A percentile compares a stretch with the other conserved stretches of the same genome.
Evolutionary conservation across 208 protist species (phyloP).

Genomic region (Wallacemonas sp.): DNA sequence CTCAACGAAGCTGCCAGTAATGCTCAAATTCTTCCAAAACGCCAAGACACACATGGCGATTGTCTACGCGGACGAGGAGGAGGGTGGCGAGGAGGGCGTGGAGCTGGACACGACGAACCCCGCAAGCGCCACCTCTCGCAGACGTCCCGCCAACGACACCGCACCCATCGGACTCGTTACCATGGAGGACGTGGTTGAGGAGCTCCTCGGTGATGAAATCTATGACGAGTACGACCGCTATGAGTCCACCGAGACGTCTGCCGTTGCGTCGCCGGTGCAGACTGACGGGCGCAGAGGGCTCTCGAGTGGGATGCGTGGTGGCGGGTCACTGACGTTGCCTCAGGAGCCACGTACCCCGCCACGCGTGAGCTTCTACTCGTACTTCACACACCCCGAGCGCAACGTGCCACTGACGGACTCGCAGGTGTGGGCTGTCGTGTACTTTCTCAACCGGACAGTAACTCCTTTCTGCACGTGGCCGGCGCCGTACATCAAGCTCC

Average conservation of each 20-base stretch:
- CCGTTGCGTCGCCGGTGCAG: neutral
- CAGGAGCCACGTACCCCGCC: constrained; percentile 53
- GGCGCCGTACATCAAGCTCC: constrained; percentile 72
- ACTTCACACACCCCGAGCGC: constrained; percentile 55
- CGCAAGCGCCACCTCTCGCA: constrained; percentile 14
- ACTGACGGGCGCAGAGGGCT: no score
- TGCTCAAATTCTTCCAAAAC: constrained; percentile 84
- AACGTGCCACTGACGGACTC: constrained; percentile 57
- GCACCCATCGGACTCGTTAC: constrained; percentile 72
- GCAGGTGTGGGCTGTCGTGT: constrained; percentile 86
- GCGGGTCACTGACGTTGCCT: constrained; percentile 19
- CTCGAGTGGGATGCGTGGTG: no score
- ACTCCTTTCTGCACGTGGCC: constrained; percentile 62
- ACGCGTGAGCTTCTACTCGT: constrained; percentile 90
- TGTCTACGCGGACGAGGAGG: constrained; percentile 51
- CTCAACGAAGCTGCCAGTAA: constrained; percentile 57
- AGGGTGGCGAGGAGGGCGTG: neutral
- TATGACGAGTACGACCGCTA: constrained; percentile 91
- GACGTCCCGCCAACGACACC: constrained; percentile 12
- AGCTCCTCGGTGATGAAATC: constrained; percentile 82
- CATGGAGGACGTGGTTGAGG: constrained; percentile 88
- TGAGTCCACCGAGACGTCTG: constrained; percentile 10
- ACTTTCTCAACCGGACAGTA: constrained; percentile 74
- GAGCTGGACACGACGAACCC: constrained; percentile 5
- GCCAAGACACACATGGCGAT: constrained; percentile 84